Conservation (phyloP, 495 filamentous ascomycete genomes). For the Evansstolkia leycettana region DNA sequence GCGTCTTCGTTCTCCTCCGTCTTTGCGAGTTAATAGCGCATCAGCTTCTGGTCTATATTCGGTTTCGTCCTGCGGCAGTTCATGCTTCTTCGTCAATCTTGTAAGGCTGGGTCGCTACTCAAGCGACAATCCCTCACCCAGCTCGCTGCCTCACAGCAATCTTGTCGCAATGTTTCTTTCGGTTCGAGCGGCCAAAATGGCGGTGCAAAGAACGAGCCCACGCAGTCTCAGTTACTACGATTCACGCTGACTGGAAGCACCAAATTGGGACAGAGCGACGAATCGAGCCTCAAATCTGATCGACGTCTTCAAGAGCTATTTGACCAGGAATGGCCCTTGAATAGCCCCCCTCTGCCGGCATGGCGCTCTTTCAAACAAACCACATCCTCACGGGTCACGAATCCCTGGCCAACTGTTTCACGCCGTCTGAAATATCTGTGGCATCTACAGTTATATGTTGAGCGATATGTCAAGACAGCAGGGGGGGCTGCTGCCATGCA, state of each 20-base stretch:
- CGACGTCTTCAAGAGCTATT: constrained; percentile 9
- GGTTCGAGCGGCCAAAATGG: constrained; percentile 1
- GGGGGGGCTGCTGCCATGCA: constrained; percentile 4
- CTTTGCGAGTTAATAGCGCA: no score
- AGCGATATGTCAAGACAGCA: constrained; percentile 9
- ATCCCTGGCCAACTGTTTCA: background rate
- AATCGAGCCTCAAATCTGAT: constrained; percentile 1
- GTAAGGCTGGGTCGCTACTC: no score
- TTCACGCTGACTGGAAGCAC: constrained; percentile 15
- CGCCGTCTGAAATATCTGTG: background rate
- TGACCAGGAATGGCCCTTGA: constrained; percentile 13
- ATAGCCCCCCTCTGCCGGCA: constrained; percentile 9
- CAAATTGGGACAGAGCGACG: constrained; percentile 1
- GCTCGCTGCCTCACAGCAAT: background rate
- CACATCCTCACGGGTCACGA: background rate
- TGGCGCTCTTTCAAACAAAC: constrained; percentile 10
- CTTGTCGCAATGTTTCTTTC: constrained; percentile 3
- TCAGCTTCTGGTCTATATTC: no score
- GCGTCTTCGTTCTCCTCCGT: constrained; percentile 8
- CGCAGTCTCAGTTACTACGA: constrained; percentile 20
- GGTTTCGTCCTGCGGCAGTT: background rate
- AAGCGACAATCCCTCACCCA: background rate
- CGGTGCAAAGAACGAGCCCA: constrained; percentile 9
- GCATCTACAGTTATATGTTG: constrained; percentile 8
- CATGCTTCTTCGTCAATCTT: no score